Evolutionary conservation across 1,284 basidiomycete species (phyloP).

Genomic region (Cutaneotrichosporon cavernicola): DNA sequence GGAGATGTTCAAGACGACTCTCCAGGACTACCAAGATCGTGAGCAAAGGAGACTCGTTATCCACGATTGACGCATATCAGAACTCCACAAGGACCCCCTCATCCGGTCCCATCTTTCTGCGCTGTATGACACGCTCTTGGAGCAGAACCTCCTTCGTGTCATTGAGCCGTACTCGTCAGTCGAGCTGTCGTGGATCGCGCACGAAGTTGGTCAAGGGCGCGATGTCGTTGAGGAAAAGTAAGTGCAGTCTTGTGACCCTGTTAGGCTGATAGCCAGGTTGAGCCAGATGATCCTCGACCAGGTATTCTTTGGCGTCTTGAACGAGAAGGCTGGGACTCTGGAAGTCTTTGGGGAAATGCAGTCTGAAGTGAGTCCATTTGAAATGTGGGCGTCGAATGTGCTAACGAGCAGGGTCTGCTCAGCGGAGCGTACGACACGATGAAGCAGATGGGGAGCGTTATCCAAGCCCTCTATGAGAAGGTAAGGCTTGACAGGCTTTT

Average conservation of each 20-base stretch:
- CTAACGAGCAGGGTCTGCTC: constrained; percentile 26
- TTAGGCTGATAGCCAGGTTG: constrained; percentile 58
- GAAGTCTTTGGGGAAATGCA: constrained; percentile 83
- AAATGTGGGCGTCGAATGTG: not conserved
- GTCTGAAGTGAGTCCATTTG: constrained; percentile 64
- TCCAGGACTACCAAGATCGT: constrained; percentile 87
- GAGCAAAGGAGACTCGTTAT: constrained; percentile 25
- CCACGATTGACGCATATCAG: constrained; percentile 53
- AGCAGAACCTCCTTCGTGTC: constrained; percentile 90
- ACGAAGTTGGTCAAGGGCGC: constrained; percentile 82
- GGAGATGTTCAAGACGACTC: constrained; percentile 80
- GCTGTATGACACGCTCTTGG: constrained; percentile 89
- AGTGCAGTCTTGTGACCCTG: constrained; percentile 38
- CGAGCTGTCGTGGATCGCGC: constrained; percentile 84
- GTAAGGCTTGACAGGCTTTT: constrained; percentile 50
- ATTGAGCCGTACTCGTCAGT: constrained; percentile 94
- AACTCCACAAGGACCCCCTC: constrained; percentile 88
- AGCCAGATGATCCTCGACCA: constrained; percentile 99
- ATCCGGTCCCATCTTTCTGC: constrained; percentile 90
- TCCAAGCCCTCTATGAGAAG: constrained; percentile 87
- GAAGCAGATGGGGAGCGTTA: constrained; percentile 85
- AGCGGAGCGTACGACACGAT: constrained; percentile 82
- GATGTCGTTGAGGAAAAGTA: constrained; percentile 94
- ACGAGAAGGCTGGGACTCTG: constrained; percentile 89
- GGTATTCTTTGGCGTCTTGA: constrained; percentile 87